Base-by-base conservation (phyloP, 495 filamentous ascomycete genomes). In the Cercophora sp. region DNA sequence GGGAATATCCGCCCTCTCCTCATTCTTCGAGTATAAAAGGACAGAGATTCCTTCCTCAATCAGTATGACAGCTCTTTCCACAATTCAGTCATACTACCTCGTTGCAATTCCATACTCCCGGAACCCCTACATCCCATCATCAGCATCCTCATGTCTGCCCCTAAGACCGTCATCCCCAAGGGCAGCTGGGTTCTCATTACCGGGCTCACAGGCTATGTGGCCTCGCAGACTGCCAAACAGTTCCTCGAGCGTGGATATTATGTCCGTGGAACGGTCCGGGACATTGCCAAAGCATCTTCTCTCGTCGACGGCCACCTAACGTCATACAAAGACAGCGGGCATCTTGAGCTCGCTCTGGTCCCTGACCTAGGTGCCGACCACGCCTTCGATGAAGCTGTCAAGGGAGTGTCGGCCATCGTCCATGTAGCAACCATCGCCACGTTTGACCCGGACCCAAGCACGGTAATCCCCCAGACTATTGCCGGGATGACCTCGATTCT, bases 181-280 rank as follows among this genome's bases (percentile, higher is more conserved):
- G 59, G 59, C 18, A 58, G 51, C 10, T 20, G 54, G 10, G 57
- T 73, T 35, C 65, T 82, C 15, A 70, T 85, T 36, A 84, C 78
- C 3, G 79, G 78, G 9, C 71, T 62, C 8, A 80, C 71, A 47
- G 79, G 79, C 48, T 81, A 67, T 53, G 70, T 84, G 39, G 79
- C 57, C 4, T 73, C 70, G 20, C 74, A 83, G 36, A 60, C 81
- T 26, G 66, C 70, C 35, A 63, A 80, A 51, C 53, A 74, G 22
- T 56, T 82, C n/a, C 70, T 83, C 9, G 46, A 60, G 22, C 59
- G 65, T 3, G 77, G 76, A 29, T 82, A 77, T 49, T 52, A 53
- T 11, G 75, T 83, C 11, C 68, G 74, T 19, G 79, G 79, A 10
- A 80, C 78, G 1, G 64, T 70, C n/a, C 72, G 79, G 16, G 51